Conservation (phyloP, 1,139 yeast species). For the Yamadazyma dushanensis region DNA sequence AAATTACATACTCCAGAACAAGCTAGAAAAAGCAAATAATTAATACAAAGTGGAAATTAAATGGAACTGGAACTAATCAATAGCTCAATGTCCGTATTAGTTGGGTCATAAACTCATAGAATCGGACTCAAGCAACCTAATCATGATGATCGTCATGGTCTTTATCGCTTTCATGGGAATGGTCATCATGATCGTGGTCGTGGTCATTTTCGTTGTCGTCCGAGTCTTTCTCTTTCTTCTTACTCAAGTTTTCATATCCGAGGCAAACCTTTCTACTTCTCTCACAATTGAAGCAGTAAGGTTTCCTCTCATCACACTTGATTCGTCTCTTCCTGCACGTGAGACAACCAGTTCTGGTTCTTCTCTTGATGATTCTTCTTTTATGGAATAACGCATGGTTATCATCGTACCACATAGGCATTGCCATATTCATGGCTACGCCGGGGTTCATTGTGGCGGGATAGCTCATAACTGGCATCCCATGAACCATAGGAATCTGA, state of each 20-base stretch:
- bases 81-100: background rate
- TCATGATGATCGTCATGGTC: slow-evolving; percentile 2
- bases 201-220: slow-evolving; percentile 10
- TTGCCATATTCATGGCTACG: slow-evolving; percentile 6
- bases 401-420: slow-evolving; percentile 18
- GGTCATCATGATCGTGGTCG: background rate
- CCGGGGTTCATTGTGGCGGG: slow-evolving; percentile 4
- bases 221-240: slow-evolving; percentile 16
- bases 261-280: slow-evolving; percentile 67
- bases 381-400: slow-evolving; percentile 32
- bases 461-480: slow-evolving; percentile 3
- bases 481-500: background rate
- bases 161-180: background rate
- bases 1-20: slow-evolving; percentile 33
- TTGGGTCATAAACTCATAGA: background rate
- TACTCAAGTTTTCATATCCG: slow-evolving; percentile 52
- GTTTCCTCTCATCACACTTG: slow-evolving; percentile 75
- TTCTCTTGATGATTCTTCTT: slow-evolving; percentile 44
- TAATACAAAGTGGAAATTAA: slow-evolving; percentile 4
- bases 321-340: slow-evolving; percentile 73
- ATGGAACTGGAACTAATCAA: background rate
- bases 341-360: slow-evolving; percentile 75
- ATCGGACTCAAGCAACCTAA: background rate
- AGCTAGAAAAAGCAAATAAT: slow-evolving; percentile 18
- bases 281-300: slow-evolving; percentile 72